Base-by-base conservation (phyloP, 768 basidiomycete genomes). In the Trametes meyenii region DNA sequence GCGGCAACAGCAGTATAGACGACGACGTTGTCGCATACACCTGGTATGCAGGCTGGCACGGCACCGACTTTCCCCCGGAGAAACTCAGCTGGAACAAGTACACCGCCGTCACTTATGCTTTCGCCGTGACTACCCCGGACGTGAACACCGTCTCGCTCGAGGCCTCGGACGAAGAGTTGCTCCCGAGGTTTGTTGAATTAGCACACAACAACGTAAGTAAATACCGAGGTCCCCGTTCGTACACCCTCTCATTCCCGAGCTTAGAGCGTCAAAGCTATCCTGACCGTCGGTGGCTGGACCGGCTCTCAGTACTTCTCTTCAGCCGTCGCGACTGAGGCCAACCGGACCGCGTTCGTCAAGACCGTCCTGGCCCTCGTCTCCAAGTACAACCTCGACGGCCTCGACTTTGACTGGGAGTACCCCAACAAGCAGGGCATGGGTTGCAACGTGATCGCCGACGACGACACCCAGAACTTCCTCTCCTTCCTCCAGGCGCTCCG, bases 391-490 rank as follows among this genome's bases (percentile, higher is more conserved):
- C 72, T 89, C 0, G 85, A 86, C 61, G 86, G 87, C 14, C 72
- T 90, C 50, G 82, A 87, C 63, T 73, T 72, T 53, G 72, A 73
- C 68, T 96, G 94, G 93, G 94, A 96, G 74, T 94, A 89, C 70
- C 94, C 94, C 1, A 83, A 80, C 56, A 66, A 73, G 5, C 74
- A 78, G 52, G 92, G 93, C 36, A 78, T 88, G 1, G 84, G 84
- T 1, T 90, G 90, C 66, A 97, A 96, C 71, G 72, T 71, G 0
- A 79, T 87, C 60, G 73, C 72, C 21, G 7, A 55, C 1, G 62
- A 79, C 55, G 96, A 98, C 71, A 83, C 86, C 0, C 76, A 81
- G 35, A 96, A 97, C 72, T 91, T 89, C 74, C 82, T 95, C 38
- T 63, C 75, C 4, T 92, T 96, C 78, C 79, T 98, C 12, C 78